Evolutionary conservation across 768 basidiomycete species (phyloP).

Genomic region (Russula compacta): DNA sequence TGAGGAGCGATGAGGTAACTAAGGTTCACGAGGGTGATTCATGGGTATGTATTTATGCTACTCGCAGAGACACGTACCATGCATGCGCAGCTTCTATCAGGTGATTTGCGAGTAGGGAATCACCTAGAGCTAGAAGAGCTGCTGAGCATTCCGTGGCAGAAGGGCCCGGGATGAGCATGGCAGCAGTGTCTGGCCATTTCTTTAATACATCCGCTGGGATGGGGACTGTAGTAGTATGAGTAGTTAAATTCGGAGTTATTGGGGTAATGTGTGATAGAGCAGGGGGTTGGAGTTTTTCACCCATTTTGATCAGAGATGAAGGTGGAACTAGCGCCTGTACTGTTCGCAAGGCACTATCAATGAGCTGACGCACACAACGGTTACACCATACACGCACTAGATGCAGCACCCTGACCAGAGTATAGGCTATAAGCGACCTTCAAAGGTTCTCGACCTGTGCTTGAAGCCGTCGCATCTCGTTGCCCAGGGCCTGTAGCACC

Average conservation of each 20-base stretch:
- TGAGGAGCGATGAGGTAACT: conserved; percentile 86
- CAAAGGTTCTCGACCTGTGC: conserved; percentile 60
- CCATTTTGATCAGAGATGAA: conserved; percentile 8
- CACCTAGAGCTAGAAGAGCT: conserved; percentile 76
- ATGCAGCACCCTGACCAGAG: conserved; percentile 71
- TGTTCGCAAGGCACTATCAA: not conserved
- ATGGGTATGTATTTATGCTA: not conserved
- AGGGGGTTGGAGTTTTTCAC: conserved; percentile 13
- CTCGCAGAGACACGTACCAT: conserved; percentile 51
- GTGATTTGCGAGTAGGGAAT: conserved; percentile 61
- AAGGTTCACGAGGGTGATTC: conserved; percentile 1
- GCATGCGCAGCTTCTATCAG: conserved; percentile 82
- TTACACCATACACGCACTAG: conserved; percentile 41
- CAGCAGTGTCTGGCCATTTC: conserved; percentile 80
- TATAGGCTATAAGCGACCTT: conserved; percentile 75
- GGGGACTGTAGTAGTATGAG: conserved; percentile 28
- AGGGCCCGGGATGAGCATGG: conserved; percentile 75
- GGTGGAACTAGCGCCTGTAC: conserved; percentile 11
- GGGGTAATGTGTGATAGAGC: conserved; percentile 34
- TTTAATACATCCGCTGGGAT: conserved; percentile 56
- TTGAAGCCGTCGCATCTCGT: conserved; percentile 21
- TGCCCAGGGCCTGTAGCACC: conserved; percentile 13
- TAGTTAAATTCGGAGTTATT: conserved; percentile 52
- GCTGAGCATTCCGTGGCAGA: conserved; percentile 57
- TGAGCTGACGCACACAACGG: not conserved